Evolutionary conservation across 1,139 yeast species (phyloP).

Genomic region (Insectozyma bohioensis): DNA sequence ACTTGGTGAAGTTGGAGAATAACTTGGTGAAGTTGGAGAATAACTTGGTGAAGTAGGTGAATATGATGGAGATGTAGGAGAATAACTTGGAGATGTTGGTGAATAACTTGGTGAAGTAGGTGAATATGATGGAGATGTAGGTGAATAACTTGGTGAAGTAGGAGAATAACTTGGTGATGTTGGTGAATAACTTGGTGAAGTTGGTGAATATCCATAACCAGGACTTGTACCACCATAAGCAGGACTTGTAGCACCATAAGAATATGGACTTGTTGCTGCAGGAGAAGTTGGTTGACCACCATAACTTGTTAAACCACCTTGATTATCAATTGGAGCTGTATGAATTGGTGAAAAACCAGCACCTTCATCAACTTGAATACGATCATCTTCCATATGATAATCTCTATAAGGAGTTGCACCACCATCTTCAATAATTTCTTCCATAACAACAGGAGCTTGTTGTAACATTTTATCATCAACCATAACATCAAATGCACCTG

Average conservation of each 20-base stretch:
- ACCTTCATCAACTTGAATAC: conserved; percentile 74
- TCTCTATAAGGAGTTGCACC: conserved; percentile 93
- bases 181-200: conserved; percentile 65
- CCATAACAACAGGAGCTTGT: conserved; percentile 53
- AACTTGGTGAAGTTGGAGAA: conserved; percentile 65
- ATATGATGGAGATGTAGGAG: conserved; percentile 57
- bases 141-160: conserved; percentile 65
- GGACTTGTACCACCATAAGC: conserved; percentile 58
- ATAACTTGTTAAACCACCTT: conserved; percentile 94
- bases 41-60: conserved; percentile 75
- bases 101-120: conserved; percentile 61
- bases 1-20: conserved; percentile 61
- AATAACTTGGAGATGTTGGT: conserved; percentile 45
- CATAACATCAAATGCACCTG: conserved; percentile 96
- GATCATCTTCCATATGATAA: conserved; percentile 75
- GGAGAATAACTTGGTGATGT: conserved; percentile 76
- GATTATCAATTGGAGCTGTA: conserved; percentile 78
- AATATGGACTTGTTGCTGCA: conserved; percentile 67
- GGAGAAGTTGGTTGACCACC: conserved; percentile 64
- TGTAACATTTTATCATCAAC: conserved; percentile 88
- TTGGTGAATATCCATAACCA: conserved; percentile 62
- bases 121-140: conserved; percentile 61
- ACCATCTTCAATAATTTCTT: conserved; percentile 58
- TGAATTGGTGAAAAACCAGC: conserved; percentile 94
- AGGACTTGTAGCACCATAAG: conserved; percentile 59